Evolutionary conservation across 208 protist genomes (phyloP), one percentile per base, ranked within the genome.

Genomic region (Trypanosoma theileri): DNA sequence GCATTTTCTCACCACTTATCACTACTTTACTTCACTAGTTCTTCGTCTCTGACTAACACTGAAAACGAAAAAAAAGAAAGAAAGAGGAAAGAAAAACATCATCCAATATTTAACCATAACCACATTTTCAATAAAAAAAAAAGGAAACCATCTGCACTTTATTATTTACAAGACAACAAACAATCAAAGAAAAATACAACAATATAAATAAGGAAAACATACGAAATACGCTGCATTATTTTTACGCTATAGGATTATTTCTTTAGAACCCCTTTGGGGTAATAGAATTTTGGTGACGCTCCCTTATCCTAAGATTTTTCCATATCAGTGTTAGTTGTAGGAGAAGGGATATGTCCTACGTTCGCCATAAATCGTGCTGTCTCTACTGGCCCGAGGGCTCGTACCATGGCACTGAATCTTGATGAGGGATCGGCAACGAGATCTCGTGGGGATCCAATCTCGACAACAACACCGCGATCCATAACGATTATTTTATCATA

Each of bases 401-500:
- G 17, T 19, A 82, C 71, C 40, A 79, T 26, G 24, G 54, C 42
- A 26, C 35, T 68, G 42, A 78, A 75, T 45, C 67, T 62, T 3
- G 77, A 75, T 8, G 55, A 62, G 12, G 57, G n/a, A 63, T 75
- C 57, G 16, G 60, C 35, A 3, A 69, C 24, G 19, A 89, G 77
- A 40, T 88, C 80, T 41, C 73, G 80, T 22, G 88, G 88, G 14
- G 71, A 70, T 48, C 87, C 87, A 57, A 71, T 71, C 73, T 86
- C 84, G 35, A 65, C 82, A 31, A 90, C 78, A 21, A 63, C 64
- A 28, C 88, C 88, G 59, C 83, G 59, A 59, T 89, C 79, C 82
- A 93, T 86, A 46, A 93, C 82, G 24, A 93, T 57, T 21, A 91
- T 78, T 50, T 61, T 63, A 73, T 89, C 82, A 66, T 88, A 91